Evolutionary conservation across 306 rosid species (phyloP), one percentile per base, ranked within the genome.

Genomic region (Rosa lucieae): DNA sequence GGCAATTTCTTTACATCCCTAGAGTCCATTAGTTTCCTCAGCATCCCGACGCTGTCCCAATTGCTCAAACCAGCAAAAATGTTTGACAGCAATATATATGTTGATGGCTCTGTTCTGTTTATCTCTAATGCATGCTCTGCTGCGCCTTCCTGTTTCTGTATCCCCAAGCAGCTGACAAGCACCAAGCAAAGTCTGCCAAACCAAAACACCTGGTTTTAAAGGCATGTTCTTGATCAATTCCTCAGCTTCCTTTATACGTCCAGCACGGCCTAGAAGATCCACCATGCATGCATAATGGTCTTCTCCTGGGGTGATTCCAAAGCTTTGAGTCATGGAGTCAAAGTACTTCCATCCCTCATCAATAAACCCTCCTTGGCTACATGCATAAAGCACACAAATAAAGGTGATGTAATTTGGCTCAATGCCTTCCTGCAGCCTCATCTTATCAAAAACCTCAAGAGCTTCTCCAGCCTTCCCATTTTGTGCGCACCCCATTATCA

Each of bases 211-310:
- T 9, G 97, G 88, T 73, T 76, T 69, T 79, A 76, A 87, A 32
- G 93, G 89, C 92, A 92, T 92, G 81, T 48, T 69, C 72, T 44
- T 58, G 68, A 90, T 92, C 63, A 92, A 74, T 47, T 90, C 90
- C 86, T 85, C 80, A 18, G 97, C 95, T 82, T 90, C 93, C 84
- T 86, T 90, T 63, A 80, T 84, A 49, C 82, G 84, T 18, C 95
- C 97, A 37, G 85, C 91, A 75, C 90, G 80, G 65, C 97, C 93
- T 40, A 92, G 79, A 59, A 90, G 89, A 86, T 87, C 87, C 59
- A 92, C 93, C 92, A 92, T 89, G 70, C 94, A 90, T 6, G 86
- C 89, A 74, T 89, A 92, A 81, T 92, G 97, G 80, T 90, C 95
- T 79, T 92, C 95, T 61, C 85, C 89, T 0, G 93, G 93, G 35